phyloP scores from a whole-genome alignment of 306 rosid species.

The Adenanthera pavonina region DNA sequence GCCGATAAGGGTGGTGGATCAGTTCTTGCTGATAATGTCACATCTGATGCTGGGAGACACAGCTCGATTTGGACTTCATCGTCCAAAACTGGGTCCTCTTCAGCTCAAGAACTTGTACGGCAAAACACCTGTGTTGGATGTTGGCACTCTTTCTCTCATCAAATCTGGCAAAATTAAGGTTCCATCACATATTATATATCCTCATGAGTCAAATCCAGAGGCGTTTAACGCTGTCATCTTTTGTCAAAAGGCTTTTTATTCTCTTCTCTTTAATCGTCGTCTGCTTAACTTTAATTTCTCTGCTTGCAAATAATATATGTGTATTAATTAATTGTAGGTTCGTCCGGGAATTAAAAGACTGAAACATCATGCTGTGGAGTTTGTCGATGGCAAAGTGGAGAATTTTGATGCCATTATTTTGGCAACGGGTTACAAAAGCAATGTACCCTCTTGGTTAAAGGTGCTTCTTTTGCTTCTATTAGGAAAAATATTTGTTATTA shows the following conservation, averaged over 20 bases:
- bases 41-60: constrained; percentile 77
- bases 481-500: no score
- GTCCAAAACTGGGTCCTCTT: constrained; percentile 80
- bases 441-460: constrained; percentile 75
- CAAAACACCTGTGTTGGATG: constrained; percentile 87
- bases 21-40: constrained; percentile 64
- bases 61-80: constrained; percentile 61
- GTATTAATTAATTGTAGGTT: constrained; percentile 43
- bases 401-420: constrained; percentile 65
- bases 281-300: neutral
- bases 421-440: constrained; percentile 81
- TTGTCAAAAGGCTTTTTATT: neutral
- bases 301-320: neutral
- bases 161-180: constrained; percentile 74
- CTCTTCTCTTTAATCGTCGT: neutral
- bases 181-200: no score
- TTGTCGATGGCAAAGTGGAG: constrained; percentile 65
- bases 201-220: constrained; percentile 6
- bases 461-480: constrained; percentile 31
- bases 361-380: constrained; percentile 55
- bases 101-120: constrained; percentile 67
- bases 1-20: constrained; percentile 69
- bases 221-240: neutral
- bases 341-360: constrained; percentile 58
- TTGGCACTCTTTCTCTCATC: constrained; percentile 74